Conservation (phyloP, 768 basidiomycete genomes). For the Podaxis sp. region DNA sequence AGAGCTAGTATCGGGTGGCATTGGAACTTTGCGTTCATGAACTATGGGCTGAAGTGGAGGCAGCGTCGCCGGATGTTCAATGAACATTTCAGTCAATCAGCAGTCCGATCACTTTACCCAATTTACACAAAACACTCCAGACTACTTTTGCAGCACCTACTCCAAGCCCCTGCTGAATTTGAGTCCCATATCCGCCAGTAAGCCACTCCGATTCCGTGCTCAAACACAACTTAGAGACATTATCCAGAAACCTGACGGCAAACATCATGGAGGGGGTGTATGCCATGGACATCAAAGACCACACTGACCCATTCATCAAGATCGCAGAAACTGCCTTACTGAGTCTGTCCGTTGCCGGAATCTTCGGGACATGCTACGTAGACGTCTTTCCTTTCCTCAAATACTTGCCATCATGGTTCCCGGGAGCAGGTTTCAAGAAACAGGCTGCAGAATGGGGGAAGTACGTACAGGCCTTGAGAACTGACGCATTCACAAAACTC, state of each 20-base stretch:
- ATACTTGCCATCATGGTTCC: conserved; percentile 27
- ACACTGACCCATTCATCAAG: conserved; percentile 26
- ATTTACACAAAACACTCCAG: conserved; percentile 12
- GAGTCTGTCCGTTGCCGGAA: conserved; percentile 25
- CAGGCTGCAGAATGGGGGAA: conserved; percentile 15
- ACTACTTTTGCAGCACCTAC: not conserved
- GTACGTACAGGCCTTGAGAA: conserved; percentile 16
- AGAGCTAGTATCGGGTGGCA: not conserved
- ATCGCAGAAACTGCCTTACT: conserved; percentile 28
- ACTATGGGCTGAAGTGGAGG: conserved; percentile 6
- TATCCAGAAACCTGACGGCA: not conserved
- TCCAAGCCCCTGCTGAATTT: not conserved
- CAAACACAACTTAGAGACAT: not conserved
- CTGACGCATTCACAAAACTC: conserved; percentile 20
- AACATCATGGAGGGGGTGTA: conserved; percentile 37
- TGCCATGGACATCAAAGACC: conserved; percentile 36
- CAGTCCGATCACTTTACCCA: conserved; percentile 37
- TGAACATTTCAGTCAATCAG: conserved; percentile 13
- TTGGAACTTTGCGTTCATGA: conserved; percentile 4
- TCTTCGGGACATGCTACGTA: conserved; percentile 31
- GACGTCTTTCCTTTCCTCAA: conserved; percentile 29
- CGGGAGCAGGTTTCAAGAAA: conserved; percentile 20
- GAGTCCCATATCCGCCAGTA: conserved; percentile 4
- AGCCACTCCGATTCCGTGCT: not conserved
- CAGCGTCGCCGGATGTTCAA: conserved; percentile 7